A percentile compares a stretch with the other conserved stretches of the same genome.
Conservation (phyloP, 2,329 filamentous ascomycete genomes). For the Xylariaceae sp. region DNA sequence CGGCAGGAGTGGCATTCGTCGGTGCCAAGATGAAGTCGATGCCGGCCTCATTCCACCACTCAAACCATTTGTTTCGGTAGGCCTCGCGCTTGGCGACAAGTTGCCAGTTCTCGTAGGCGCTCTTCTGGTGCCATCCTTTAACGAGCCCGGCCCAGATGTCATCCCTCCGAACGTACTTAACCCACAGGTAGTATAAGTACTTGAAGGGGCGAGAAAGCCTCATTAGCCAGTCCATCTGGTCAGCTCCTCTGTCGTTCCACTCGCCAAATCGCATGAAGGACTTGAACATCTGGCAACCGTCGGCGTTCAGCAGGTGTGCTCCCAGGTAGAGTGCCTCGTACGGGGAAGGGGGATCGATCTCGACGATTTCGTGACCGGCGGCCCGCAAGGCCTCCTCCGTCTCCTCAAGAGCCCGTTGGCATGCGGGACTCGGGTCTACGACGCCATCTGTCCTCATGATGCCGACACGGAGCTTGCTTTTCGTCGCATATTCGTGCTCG, state of each 20-base stretch:
- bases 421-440: constrained; percentile 81
- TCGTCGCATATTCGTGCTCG: constrained; percentile 53
- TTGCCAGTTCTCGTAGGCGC: constrained; percentile 74
- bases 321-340: constrained; percentile 72
- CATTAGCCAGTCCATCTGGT: constrained; percentile 69
- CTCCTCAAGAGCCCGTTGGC: constrained; percentile 66
- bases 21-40: constrained; percentile 76
- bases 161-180: constrained; percentile 76
- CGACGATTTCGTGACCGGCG: constrained; percentile 69
- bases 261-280: constrained; percentile 72
- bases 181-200: constrained; percentile 83
- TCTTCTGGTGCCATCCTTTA: constrained; percentile 66
- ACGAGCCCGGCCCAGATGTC: constrained; percentile 72
- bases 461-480: constrained; percentile 64
- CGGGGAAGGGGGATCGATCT: constrained; percentile 59
- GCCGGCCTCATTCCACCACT: constrained; percentile 71
- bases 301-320: constrained; percentile 74
- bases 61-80: constrained; percentile 72
- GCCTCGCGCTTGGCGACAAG: constrained; percentile 70
- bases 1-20: constrained; percentile 85
- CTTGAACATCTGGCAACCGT: constrained; percentile 75
- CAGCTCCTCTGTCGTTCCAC: constrained; percentile 70
- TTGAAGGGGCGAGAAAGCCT: constrained; percentile 66
- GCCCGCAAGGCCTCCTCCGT: constrained; percentile 62
- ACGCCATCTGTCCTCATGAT: constrained; percentile 75